Base-by-base conservation (phyloP, 129 eudicot species). In the Arctium minus region DNA sequence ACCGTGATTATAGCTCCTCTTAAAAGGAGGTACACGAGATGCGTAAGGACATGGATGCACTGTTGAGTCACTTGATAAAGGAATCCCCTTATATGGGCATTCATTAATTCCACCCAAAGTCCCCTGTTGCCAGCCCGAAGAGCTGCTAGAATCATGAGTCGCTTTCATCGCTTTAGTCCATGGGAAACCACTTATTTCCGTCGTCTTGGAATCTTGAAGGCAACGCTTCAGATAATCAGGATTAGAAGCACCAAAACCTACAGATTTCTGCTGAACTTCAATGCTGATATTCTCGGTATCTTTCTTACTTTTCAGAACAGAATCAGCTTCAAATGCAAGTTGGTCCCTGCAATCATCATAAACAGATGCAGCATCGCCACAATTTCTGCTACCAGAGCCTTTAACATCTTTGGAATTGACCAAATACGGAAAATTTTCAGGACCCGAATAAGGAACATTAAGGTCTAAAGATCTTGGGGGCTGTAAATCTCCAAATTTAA, bases 31-130 rank as follows among this genome's bases (percentile, higher is more conserved):
- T 12, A 62, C 27, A 38, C 29, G 78, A 48, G 78, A 72, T 4
- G 65, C 82, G 13, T 31, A 29, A 3, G 4, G 86, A 4, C 65
- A 62, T 11, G 36, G 31, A 11, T 87, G 76, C 22, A 74, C 38
- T 73, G 80, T 75, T 37, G 89, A 36, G 35, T 27, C 17, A 65
- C 75, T 79, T 46, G 11, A 82, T n/a, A 77, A 6, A 29, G 84
- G 78, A 37, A 72, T 27, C 71, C 88, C 89, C 29, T 82, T 39
- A 65, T 86, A 83, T 38, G 96, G 90, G 73, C 90, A 81, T 10
- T 84, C 84, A 50, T 42, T 72, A 30, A 71, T 17, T 22, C 48
- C 64, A 73, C 8, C 42, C 6, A 56, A 56, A 10, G 30, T 72
- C 31, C 8, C 22, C 39, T 4, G 33, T 42, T 75, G 38, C 29